Conservation (phyloP, 2,329 filamentous ascomycete genomes). For the Ustilaginoidea virens region DNA sequence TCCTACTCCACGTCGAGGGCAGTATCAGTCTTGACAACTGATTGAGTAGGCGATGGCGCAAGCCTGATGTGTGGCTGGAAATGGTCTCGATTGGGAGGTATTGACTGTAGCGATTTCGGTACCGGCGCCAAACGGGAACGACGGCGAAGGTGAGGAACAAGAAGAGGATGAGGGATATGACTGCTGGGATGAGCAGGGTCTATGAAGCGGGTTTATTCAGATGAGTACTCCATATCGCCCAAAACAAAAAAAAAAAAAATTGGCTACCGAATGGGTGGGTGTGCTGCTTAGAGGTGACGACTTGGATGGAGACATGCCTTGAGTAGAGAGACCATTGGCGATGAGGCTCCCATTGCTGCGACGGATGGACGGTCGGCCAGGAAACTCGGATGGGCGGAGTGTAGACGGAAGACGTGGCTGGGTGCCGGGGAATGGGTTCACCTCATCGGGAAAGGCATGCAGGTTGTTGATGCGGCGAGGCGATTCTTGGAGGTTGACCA, state of each 20-base stretch:
- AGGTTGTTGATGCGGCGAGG: too few relatives aligned
- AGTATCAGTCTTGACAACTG: conserved; percentile 16
- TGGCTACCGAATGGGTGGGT: conserved; percentile 3
- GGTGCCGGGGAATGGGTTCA: too few relatives aligned
- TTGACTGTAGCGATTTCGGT: conserved; percentile 55
- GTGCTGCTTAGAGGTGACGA: too few relatives aligned
- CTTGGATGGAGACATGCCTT: too few relatives aligned
- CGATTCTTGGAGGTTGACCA: too few relatives aligned
- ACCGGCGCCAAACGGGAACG: conserved; percentile 53
- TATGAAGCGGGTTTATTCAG: conserved; percentile 26
- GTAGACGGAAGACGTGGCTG: too few relatives aligned
- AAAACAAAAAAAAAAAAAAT: too few relatives aligned
- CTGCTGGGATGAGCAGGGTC: conserved; percentile 55
- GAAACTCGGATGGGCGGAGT: too few relatives aligned
- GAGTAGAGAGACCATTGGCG: conserved; percentile 14
- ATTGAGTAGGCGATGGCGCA: conserved; percentile 32
- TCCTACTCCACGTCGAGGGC: conserved; percentile 32
- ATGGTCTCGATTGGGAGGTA: conserved; percentile 57
- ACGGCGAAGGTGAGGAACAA: conserved; percentile 48
- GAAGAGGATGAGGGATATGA: conserved; percentile 56
- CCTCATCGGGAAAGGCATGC: too few relatives aligned
- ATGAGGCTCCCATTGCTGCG: conserved; percentile 1
- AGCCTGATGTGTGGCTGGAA: conserved; percentile 37
- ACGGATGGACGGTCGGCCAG: too few relatives aligned
- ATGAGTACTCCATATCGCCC: too few relatives aligned